A percentile compares a stretch with the other conserved stretches of the same genome.
Conservation (phyloP, 768 basidiomycete genomes). For the Nidularia sp. region DNA sequence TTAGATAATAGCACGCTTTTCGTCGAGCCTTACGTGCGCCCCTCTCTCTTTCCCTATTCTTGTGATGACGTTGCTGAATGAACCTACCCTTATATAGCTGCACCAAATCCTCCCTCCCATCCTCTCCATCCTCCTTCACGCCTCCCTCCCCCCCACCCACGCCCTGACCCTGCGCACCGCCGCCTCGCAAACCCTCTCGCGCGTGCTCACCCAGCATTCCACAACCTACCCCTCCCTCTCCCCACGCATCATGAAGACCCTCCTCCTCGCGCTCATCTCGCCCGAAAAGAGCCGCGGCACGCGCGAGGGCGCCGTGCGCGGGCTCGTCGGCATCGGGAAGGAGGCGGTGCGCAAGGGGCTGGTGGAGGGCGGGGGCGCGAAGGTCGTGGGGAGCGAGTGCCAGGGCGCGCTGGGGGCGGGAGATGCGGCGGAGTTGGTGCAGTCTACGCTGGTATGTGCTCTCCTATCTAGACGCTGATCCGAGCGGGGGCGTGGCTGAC, state of each 20-base stretch:
- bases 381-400: slow-evolving; percentile 68
- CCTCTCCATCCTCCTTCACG: slow-evolving; percentile 87
- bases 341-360: slow-evolving; percentile 82
- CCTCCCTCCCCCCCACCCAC: slow-evolving; percentile 70
- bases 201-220: slow-evolving; percentile 75
- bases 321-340: slow-evolving; percentile 79
- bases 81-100: slow-evolving; percentile 45
- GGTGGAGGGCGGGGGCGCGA: slow-evolving; percentile 76
- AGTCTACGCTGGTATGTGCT: slow-evolving; percentile 56
- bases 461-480: not conserved
- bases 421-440: slow-evolving; percentile 43
- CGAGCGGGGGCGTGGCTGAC: not conserved
- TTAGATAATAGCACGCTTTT: slow-evolving; percentile 86
- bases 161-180: slow-evolving; percentile 72
- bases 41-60: not conserved
- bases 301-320: slow-evolving; percentile 86
- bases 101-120: slow-evolving; percentile 95
- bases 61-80: too few species aligned
- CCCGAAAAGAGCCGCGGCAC: slow-evolving; percentile 73
- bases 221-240: slow-evolving; percentile 88
- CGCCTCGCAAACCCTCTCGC: slow-evolving; percentile 81
- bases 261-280: slow-evolving; percentile 79
- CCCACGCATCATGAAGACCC: slow-evolving; percentile 90
- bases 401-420: slow-evolving; percentile 20
- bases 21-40: slow-evolving; percentile 90